A percentile compares a stretch with the other conserved stretches of the same genome.
Evolutionary conservation across 2,329 filamentous ascomycete species (phyloP).

Genomic region (Graphilbum ipis-grandicollis): DNA sequence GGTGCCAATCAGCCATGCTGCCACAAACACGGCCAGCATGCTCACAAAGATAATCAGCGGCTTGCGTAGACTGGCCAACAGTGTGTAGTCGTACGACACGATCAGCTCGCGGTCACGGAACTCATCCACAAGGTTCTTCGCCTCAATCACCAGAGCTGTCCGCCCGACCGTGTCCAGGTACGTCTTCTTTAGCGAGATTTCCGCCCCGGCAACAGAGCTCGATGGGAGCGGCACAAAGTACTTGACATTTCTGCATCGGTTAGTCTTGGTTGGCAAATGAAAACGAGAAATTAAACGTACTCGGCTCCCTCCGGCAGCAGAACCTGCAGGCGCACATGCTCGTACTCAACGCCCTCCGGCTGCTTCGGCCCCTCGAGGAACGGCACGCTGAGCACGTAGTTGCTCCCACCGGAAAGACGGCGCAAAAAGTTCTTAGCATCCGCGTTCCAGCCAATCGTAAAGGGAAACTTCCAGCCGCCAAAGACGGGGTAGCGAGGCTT

Average conservation of each 20-base stretch:
- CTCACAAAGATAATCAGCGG: conserved; percentile 66
- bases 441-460: conserved; percentile 90
- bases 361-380: conserved; percentile 88
- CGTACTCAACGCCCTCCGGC: conserved; percentile 72
- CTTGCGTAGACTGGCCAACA: conserved; percentile 62
- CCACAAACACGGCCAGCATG: conserved; percentile 54
- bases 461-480: conserved; percentile 95
- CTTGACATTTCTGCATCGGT: conserved; percentile 49
- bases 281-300: conserved; percentile 31
- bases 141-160: conserved; percentile 63
- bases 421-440: conserved; percentile 64
- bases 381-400: conserved; percentile 77
- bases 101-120: conserved; percentile 68
- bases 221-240: conserved; percentile 57
- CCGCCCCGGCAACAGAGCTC: conserved; percentile 39
- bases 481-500: conserved; percentile 94
- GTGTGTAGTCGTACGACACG: conserved; percentile 75
- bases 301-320: conserved; percentile 82
- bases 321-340: conserved; percentile 60
- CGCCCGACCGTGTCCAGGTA: conserved; percentile 90
- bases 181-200: conserved; percentile 54
- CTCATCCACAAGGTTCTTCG: conserved; percentile 80
- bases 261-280: neutral
- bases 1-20: conserved; percentile 57
- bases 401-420: conserved; percentile 36